Conservation (phyloP, 495 filamentous ascomycete genomes). For the Opeltia flavorubescens region DNA sequence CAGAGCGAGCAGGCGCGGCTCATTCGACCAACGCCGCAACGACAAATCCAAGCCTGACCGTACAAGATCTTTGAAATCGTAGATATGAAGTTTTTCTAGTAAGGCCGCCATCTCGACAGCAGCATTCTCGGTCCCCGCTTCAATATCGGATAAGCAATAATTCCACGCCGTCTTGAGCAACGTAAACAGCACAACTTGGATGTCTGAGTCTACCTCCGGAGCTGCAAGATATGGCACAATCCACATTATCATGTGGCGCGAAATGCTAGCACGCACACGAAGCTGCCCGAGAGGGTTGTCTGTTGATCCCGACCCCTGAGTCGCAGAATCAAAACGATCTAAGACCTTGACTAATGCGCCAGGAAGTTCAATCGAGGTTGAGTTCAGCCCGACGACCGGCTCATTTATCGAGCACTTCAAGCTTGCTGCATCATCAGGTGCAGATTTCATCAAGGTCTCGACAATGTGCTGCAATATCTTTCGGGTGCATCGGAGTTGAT, state of each 20-base stretch:
- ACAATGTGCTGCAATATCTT: constrained; percentile 69
- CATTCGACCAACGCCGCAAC: constrained; percentile 2
- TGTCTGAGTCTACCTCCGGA: constrained; percentile 47
- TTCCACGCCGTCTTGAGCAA: constrained; percentile 28
- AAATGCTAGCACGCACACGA: constrained; percentile 20
- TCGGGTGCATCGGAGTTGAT: constrained; percentile 42
- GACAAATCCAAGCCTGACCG: constrained; percentile 3
- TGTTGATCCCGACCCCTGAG: constrained; percentile 8
- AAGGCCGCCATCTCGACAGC: neutral
- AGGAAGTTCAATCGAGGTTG: constrained; percentile 57
- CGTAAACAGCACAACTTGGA: constrained; percentile 49
- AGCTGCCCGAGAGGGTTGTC: constrained; percentile 8
- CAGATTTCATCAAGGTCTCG: constrained; percentile 41
- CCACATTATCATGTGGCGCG: constrained; percentile 43
- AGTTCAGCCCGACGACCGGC: constrained; percentile 49
- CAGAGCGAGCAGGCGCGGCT: neutral
- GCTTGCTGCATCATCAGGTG: constrained; percentile 43
- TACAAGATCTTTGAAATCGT: constrained; percentile 2
- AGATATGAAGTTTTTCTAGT: constrained; percentile 4
- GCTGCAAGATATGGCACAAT: constrained; percentile 33
- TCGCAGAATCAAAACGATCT: constrained; percentile 33
- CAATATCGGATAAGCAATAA: constrained; percentile 4
- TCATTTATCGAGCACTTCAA: constrained; percentile 56
- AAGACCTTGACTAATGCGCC: constrained; percentile 50
- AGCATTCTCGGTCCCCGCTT: neutral